phyloP scores from a whole-genome alignment of 192 early-diverging fungal genomes.

The Pilobolus umbonatus region DNA sequence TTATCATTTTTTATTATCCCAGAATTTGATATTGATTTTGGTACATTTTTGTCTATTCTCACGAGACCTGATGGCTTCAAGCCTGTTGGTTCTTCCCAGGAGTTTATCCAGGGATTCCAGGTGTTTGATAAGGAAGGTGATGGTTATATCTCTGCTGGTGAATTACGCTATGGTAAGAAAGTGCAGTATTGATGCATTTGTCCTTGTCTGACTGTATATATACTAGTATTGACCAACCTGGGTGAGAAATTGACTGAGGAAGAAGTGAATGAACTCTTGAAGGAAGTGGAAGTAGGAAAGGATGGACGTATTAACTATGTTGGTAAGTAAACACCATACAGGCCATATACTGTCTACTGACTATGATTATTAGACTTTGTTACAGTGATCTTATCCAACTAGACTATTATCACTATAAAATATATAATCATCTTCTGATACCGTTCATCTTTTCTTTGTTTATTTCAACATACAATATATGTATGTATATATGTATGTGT shows the following conservation, averaged over 20 bases:
- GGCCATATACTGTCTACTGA: not conserved
- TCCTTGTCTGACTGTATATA: slow-evolving; percentile 2
- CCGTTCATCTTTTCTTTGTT: no score
- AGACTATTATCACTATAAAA: no score
- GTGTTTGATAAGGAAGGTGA: slow-evolving; percentile 82
- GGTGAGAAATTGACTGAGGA: slow-evolving; percentile 75
- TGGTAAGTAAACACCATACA: slow-evolving; percentile 36
- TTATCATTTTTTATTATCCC: not conserved
- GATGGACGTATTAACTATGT: slow-evolving; percentile 81
- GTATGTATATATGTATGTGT: no score
- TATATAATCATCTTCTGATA: no score
- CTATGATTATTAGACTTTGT: slow-evolving; percentile 27
- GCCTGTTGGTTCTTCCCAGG: slow-evolving; percentile 65
- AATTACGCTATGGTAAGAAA: slow-evolving; percentile 66
- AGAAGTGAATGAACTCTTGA: slow-evolving; percentile 78
- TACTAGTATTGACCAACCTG: slow-evolving; percentile 69
- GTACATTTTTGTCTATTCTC: slow-evolving; percentile 65
- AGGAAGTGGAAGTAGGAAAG: slow-evolving; percentile 70
- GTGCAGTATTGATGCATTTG: not conserved
- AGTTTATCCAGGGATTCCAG: slow-evolving; percentile 82
- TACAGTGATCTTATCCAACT: slow-evolving; percentile 32
- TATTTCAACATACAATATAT: no score
- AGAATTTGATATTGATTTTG: slow-evolving; percentile 58
- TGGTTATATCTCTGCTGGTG: slow-evolving; percentile 70
- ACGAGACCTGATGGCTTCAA: slow-evolving; percentile 70